Evolutionary conservation across 176 grass and related monocot genomes (phyloP), one percentile per base, ranked within the genome.

Genomic region (Tillandsia fasciculata): DNA sequence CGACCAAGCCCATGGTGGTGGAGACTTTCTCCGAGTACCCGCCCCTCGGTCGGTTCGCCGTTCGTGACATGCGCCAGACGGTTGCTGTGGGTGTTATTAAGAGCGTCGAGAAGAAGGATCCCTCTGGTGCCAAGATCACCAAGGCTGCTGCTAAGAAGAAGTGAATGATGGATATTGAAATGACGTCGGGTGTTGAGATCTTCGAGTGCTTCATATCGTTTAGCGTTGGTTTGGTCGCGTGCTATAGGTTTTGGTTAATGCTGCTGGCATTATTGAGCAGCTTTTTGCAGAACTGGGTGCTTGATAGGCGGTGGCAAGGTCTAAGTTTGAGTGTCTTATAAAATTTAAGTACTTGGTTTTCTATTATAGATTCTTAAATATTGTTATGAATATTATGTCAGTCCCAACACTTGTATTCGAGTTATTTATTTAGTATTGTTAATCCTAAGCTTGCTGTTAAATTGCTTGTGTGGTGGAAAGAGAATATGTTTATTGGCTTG

Each of bases 31-130:
- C 70, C 0, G 64, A 15, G 8, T 73, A 79, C 27, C 77, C 77
- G 2, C 51, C 77, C 0, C 70, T 79, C 49, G 70, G 77, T 7
- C 51, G 63, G 1, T 76, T 67, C 6, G 63, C 70, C 3, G 70
- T 79, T 15, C 28, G 77, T 10, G 77, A 58, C 70, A 79, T 72
- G 70, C 64, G 70, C 22, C 63, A 67, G 63, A 79, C 77, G 13
- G 63, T 79, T 48, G 77, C 70, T 72, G 77, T 79, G 12, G 77
- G 70, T 27, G 77, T 72, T 11, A 79, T 79, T 28, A 67, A 79
- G 77, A 58, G 77, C 2, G 52, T 79, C 2, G 70, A 79, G 51
- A 73, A 51, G 64, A 67, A 73, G 29, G 70, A 79, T 24, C 77
- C 63, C 1, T 58, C 52, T 0, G 63, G 56, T 61, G 15, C 12